phyloP scores from a whole-genome alignment of 371 early-diverging fungal genomes.

The Syncephalastrum racemosum region DNA sequence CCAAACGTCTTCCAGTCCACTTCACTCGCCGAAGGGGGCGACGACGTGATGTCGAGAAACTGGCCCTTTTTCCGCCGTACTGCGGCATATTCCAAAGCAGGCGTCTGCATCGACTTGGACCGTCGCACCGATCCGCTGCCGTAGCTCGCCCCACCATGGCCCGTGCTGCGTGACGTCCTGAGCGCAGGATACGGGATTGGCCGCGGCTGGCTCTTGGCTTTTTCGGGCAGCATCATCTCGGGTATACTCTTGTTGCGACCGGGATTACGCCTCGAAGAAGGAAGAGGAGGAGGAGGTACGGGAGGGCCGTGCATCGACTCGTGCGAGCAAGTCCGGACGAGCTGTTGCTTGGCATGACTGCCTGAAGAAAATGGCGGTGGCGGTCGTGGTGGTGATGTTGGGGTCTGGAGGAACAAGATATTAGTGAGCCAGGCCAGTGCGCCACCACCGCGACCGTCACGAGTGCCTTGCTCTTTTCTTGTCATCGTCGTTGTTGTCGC shows the following conservation, averaged over 20 bases:
- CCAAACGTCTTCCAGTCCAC: conserved; percentile 17
- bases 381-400: not conserved
- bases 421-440: conserved; percentile 32
- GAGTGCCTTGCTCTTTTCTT: not conserved
- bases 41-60: conserved; percentile 10
- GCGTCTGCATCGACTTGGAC: conserved; percentile 20
- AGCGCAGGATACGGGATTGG: conserved; percentile 21
- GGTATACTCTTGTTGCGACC: too few species aligned
- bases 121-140: conserved; percentile 11
- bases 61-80: conserved; percentile 12
- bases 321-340: conserved; percentile 4
- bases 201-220: conserved; percentile 8
- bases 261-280: not conserved
- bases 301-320: conserved; percentile 6
- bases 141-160: not conserved
- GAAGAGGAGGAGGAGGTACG: not conserved
- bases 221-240: not conserved
- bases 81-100: conserved; percentile 20
- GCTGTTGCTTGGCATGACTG: too few species aligned
- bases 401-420: conserved; percentile 12
- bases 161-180: conserved; percentile 11
- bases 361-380: not conserved
- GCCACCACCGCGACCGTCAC: not conserved
- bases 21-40: conserved; percentile 24
- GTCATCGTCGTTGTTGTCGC: not conserved